Conservation (phyloP, 208 protist genomes). For the Sergeia podlipaevii region DNA sequence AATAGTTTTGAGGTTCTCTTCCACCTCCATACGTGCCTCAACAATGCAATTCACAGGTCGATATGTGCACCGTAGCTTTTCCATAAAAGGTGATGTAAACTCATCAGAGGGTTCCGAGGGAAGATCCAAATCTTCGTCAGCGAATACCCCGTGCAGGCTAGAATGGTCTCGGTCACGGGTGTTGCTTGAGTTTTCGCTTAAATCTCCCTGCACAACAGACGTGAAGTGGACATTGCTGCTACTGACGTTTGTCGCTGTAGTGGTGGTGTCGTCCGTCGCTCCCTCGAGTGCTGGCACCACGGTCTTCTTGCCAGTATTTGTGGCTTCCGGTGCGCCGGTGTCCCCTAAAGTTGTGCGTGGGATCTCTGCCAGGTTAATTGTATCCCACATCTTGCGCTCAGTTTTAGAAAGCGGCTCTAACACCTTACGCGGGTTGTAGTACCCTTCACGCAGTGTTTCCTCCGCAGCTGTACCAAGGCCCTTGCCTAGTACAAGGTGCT, state of each 20-base stretch:
- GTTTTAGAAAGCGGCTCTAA: constrained; percentile 32
- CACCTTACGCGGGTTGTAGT: constrained; percentile 60
- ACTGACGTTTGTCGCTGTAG: too few relatives aligned
- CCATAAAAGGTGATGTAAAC: constrained; percentile 1
- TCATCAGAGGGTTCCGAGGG: background rate
- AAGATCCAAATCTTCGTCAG: background rate
- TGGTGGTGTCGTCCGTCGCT: background rate
- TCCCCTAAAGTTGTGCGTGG: background rate
- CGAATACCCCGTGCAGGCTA: background rate
- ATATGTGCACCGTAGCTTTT: constrained; percentile 33
- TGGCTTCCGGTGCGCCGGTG: background rate
- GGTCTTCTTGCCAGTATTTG: background rate
- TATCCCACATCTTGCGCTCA: constrained; percentile 30
- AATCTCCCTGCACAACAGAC: background rate
- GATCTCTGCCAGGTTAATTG: constrained; percentile 18
- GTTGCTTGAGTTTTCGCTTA: background rate
- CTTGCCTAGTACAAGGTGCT: constrained; percentile 61
- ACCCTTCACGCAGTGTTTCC: constrained; percentile 35
- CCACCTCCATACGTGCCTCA: constrained; percentile 49
- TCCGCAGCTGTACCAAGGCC: constrained; percentile 59
- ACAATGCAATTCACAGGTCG: constrained; percentile 9
- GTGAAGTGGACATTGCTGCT: background rate
- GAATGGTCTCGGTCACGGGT: background rate
- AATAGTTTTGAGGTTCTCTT: constrained; percentile 45
- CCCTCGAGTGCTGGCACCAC: background rate